Conservation (phyloP, 345 rosid species). For the Salix caprea region DNA sequence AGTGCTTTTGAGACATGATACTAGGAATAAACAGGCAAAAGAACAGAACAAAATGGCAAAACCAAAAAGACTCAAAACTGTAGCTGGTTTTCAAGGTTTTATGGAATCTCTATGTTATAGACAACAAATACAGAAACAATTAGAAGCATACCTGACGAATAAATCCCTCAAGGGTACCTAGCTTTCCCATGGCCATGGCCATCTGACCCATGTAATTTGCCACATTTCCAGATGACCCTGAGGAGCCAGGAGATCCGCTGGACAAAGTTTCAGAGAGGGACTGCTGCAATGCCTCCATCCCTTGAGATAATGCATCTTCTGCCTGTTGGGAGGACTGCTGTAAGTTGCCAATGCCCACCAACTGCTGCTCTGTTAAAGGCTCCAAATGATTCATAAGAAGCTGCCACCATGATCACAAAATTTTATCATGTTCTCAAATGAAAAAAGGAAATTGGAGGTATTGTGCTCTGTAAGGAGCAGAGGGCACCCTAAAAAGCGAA, state of each 20-base stretch:
- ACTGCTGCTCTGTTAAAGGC: constrained; percentile 95
- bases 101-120: neutral
- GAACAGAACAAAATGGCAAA: neutral
- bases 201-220: constrained; percentile 99
- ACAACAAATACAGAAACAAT: neutral
- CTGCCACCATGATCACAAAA: constrained; percentile 37
- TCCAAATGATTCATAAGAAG: constrained; percentile 85
- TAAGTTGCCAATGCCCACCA: constrained; percentile 63
- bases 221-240: constrained; percentile 81
- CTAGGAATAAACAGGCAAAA: neutral
- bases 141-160: constrained; percentile 71
- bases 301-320: constrained; percentile 97
- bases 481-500: neutral
- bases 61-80: neutral
- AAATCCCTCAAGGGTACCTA: constrained; percentile 95
- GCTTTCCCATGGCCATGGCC: constrained; percentile 99
- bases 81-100: neutral
- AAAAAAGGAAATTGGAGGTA: neutral
- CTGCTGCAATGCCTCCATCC: constrained; percentile 98
- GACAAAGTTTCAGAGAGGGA: constrained; percentile 88
- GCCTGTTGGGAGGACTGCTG: constrained; percentile 99
- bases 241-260: constrained; percentile 76
- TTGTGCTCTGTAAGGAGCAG: neutral
- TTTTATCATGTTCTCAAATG: neutral
- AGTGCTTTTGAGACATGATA: neutral